Evolutionary conservation across 345 rosid genomes (phyloP).

Genomic region (Acer campestre): DNA sequence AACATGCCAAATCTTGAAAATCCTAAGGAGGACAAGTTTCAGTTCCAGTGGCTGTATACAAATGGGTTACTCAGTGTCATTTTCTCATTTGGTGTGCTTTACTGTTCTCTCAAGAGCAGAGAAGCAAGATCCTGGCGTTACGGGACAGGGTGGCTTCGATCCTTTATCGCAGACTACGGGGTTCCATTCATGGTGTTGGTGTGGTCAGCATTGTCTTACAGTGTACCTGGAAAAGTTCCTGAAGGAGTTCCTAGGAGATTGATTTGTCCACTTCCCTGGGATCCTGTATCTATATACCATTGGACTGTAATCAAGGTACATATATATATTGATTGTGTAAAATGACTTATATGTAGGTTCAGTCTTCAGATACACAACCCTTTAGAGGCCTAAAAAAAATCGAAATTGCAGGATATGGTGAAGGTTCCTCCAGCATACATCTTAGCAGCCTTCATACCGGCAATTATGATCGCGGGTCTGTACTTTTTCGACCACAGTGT

Average conservation of each 20-base stretch:
- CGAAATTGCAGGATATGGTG: constrained; percentile 66
- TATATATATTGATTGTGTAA: not conserved
- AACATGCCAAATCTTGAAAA: constrained; percentile 40
- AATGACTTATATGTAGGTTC: too few relatives aligned
- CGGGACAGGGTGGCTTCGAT: constrained; percentile 68
- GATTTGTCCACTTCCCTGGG: constrained; percentile 82
- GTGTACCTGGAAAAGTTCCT: constrained; percentile 45
- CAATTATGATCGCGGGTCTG: constrained; percentile 80
- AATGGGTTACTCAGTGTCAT: constrained; percentile 77
- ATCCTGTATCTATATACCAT: constrained; percentile 60
- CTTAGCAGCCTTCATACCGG: constrained; percentile 75
- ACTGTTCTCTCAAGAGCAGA: constrained; percentile 62
- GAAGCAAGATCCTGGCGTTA: constrained; percentile 71
- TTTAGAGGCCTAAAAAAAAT: not conserved
- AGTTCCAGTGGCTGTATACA: constrained; percentile 58
- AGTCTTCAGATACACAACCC: not conserved
- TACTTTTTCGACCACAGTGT: constrained; percentile 93
- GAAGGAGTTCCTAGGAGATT: constrained; percentile 73
- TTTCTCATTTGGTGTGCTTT: constrained; percentile 61
- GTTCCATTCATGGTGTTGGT: constrained; percentile 76
- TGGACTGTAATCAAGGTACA: constrained; percentile 81
- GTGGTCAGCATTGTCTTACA: constrained; percentile 66
- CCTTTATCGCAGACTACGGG: constrained; percentile 78
- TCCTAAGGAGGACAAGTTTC: constrained; percentile 41
- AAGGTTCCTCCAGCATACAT: constrained; percentile 72